Evolutionary conservation across 2,329 filamentous ascomycete species (phyloP).

Genomic region (Pseudogymnoascus sp.): DNA sequence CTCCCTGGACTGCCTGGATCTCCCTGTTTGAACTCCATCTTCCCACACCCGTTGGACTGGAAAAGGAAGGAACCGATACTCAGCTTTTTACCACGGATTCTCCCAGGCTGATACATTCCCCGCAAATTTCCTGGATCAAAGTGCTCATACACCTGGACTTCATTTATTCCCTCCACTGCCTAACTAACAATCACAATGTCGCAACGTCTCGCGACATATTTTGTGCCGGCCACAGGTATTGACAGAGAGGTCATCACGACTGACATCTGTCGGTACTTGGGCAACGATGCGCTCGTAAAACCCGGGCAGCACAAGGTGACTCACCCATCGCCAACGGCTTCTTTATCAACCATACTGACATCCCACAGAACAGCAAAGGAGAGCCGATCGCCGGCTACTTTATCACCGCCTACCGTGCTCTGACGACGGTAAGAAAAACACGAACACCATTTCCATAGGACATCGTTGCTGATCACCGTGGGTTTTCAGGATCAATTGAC

Average conservation of each 20-base stretch:
- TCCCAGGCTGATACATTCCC: neutral
- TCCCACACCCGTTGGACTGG: neutral
- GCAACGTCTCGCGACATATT: constrained; percentile 39
- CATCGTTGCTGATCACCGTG: constrained; percentile 16
- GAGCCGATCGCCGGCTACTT: constrained; percentile 48
- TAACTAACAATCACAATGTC: neutral
- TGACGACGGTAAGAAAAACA: constrained; percentile 58
- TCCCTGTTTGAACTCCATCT: neutral
- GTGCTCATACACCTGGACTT: neutral
- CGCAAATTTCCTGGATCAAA: neutral
- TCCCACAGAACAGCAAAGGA: neutral
- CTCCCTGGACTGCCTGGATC: neutral
- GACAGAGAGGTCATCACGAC: constrained; percentile 76
- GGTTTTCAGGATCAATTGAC: constrained; percentile 42
- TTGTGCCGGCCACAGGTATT: constrained; percentile 71
- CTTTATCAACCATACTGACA: neutral
- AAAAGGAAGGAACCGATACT: neutral
- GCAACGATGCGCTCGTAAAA: constrained; percentile 71
- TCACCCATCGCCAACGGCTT: neutral
- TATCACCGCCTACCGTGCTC: constrained; percentile 69
- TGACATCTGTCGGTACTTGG: constrained; percentile 76
- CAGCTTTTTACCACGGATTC: neutral
- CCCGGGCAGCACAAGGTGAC: constrained; percentile 63
- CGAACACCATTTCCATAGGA: constrained; percentile 6
- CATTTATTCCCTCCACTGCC: neutral